Evolutionary conservation across 2,329 filamentous ascomycete species (phyloP).

Genomic region (Pseudonectria buxi): DNA sequence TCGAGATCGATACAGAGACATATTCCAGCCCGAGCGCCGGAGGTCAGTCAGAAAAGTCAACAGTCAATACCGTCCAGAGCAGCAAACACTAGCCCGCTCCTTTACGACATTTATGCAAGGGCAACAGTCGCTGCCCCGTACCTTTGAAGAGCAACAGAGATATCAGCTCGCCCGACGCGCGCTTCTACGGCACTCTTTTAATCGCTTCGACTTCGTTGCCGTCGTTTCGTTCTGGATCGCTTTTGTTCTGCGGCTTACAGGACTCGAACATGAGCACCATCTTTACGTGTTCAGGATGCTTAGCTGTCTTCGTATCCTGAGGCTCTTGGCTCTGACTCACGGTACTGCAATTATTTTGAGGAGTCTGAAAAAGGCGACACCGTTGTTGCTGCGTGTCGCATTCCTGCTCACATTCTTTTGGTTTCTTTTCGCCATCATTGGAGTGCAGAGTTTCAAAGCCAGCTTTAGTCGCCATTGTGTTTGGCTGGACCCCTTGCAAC

Average conservation of each 20-base stretch:
- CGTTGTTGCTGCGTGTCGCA: constrained; percentile 82
- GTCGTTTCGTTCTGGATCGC: constrained; percentile 94
- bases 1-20: constrained; percentile 64
- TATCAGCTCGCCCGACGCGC: constrained; percentile 82
- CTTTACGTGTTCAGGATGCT: constrained; percentile 94
- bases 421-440: constrained; percentile 93
- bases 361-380: constrained; percentile 92
- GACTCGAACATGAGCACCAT: constrained; percentile 62
- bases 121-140: constrained; percentile 50
- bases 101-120: constrained; percentile 74
- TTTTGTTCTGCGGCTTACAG: constrained; percentile 64
- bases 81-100: constrained; percentile 64
- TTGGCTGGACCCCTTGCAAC: constrained; percentile 62
- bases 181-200: constrained; percentile 92
- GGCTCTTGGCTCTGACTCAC: constrained; percentile 84
- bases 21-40: constrained; percentile 78
- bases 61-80: constrained; percentile 39
- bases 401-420: constrained; percentile 97
- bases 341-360: constrained; percentile 91
- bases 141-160: constrained; percentile 70
- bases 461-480: constrained; percentile 72
- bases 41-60: constrained; percentile 52
- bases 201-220: constrained; percentile 88
- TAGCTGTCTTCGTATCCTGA: constrained; percentile 85
- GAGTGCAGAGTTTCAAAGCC: constrained; percentile 91